Conservation (phyloP, 805 yeast genomes). For the Yueomyces sinensis region DNA sequence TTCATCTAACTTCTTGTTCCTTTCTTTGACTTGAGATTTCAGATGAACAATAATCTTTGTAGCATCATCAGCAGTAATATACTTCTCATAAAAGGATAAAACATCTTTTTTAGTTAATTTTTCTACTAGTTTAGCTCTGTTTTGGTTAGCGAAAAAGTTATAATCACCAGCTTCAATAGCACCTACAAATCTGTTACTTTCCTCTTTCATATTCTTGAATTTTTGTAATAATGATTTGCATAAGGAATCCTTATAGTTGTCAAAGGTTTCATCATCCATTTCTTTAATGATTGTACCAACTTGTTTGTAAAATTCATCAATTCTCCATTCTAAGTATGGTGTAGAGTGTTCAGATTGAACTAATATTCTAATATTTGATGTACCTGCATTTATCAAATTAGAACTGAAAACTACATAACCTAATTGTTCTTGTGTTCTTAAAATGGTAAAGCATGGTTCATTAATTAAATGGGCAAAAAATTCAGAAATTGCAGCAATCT, state of each 20-base stretch:
- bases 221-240: conserved; percentile 53
- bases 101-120: conserved; percentile 44
- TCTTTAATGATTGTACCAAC: conserved; percentile 34
- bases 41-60: conserved; percentile 47
- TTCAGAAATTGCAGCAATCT: conserved; percentile 39
- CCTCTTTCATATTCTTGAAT: conserved; percentile 68
- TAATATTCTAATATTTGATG: conserved; percentile 44
- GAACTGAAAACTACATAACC: conserved; percentile 91
- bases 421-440: conserved; percentile 87
- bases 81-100: conserved; percentile 36
- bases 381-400: conserved; percentile 50
- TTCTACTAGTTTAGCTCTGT: conserved; percentile 44
- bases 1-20: conserved; percentile 13
- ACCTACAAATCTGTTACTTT: conserved; percentile 49
- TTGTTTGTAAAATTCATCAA: conserved; percentile 46
- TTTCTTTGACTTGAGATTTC: conserved; percentile 30
- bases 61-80: conserved; percentile 25
- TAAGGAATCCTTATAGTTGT: conserved; percentile 56
- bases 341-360: conserved; percentile 77
- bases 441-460: conserved; percentile 82
- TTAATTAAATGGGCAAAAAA: conserved; percentile 58
- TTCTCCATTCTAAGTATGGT: conserved; percentile 61
- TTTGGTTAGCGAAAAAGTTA: conserved; percentile 49
- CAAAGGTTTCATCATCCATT: conserved; percentile 52
- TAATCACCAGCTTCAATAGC: conserved; percentile 65